These are phyloP conservation scores for Urtica urens DNA, from an alignment of 306 rosid species.

Conservation along the genomic window DNA sequence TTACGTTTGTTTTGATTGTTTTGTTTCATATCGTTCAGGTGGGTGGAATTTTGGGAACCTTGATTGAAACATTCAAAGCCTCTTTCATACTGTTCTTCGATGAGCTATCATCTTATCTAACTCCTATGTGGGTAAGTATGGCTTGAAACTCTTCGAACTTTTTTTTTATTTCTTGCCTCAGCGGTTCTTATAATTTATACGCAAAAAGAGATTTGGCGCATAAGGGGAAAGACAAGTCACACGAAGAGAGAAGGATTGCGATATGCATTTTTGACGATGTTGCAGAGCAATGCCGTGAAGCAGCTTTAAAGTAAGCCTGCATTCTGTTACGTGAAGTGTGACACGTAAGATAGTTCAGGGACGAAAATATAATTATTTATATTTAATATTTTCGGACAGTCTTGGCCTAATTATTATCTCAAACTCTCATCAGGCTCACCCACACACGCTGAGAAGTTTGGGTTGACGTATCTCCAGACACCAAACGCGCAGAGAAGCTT, in stretches of 20 bases:
- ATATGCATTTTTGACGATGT: constrained; percentile 98
- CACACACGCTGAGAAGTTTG: too few species aligned
- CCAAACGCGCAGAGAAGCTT: too few species aligned
- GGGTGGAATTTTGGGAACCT: constrained; percentile 93
- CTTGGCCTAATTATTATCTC: too few species aligned
- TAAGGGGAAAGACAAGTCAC: constrained; percentile 92
- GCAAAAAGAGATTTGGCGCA: too few species aligned
- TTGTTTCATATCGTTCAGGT: constrained; percentile 42
- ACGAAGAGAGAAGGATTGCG: constrained; percentile 97
- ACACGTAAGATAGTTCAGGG: too few species aligned
- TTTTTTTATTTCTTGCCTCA: constrained; percentile 4
- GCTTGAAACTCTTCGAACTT: too few species aligned
- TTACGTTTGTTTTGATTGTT: neutral
- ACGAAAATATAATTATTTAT: too few species aligned
- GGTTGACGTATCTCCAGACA: too few species aligned
- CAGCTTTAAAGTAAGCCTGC: constrained; percentile 74
- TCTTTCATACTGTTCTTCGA: constrained; percentile 94
- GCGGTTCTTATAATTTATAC: too few species aligned
- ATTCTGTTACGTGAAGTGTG: too few species aligned
- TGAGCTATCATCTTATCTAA: constrained; percentile 78
- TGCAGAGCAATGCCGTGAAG: constrained; percentile 97
- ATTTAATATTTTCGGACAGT: too few species aligned
- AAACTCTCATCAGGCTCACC: too few species aligned
- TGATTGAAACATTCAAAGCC: constrained; percentile 92
- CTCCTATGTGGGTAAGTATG: constrained; percentile 99